Base-by-base conservation (phyloP, 2,329 filamentous ascomycete species). In the Neopestalotiopsis sp. region DNA sequence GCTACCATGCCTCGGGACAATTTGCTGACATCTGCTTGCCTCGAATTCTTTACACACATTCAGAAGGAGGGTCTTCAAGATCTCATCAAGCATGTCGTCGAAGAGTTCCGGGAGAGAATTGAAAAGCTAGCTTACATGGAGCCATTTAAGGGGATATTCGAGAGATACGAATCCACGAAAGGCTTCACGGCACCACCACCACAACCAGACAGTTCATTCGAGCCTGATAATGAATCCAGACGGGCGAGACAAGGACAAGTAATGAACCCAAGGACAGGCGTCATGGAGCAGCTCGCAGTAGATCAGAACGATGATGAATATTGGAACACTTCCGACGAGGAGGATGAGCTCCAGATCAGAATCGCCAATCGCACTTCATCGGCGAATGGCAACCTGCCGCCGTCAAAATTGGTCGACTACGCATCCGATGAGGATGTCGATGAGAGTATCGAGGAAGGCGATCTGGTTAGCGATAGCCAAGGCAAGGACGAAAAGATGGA, bases 21-120 rank as follows among this genome's bases (percentile, higher is more conserved):
- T 74, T 86, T 99, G 3, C 86, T 98, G 40, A 97, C 96, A 79
- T 98, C 95, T 0, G 95, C 95, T 9, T 97, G 94, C 74, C 86
- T 98, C 10, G 96, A 99, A 76, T 88, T 99, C 58, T 98, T 99
- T 73, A 94, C 97, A 76, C 94, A 92, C 76, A 93, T 98, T 75
- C 94, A 91, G 78, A 90, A 91, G 77, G 93, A 97, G 75, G 90
- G 90, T 67, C 87, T 95, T 75, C 97, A 94, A 79, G 90, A 92
- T 14, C 85, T 98, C 61, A 90, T 97, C 68, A 90, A 91, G 71
- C 93, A 98, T 77, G 84, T 98, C 28, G 94, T 97, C 12, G 92
- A 94, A 73, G 93, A 92, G 66, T 94, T 95, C 76, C 90, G 94
- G 28, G 92, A 95, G 14, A 92, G 91, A 76, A 80, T 98, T 61